Evolutionary conservation across 176 grass and related monocot genomes (phyloP).

Genomic region (Melocanna baccifera): DNA sequence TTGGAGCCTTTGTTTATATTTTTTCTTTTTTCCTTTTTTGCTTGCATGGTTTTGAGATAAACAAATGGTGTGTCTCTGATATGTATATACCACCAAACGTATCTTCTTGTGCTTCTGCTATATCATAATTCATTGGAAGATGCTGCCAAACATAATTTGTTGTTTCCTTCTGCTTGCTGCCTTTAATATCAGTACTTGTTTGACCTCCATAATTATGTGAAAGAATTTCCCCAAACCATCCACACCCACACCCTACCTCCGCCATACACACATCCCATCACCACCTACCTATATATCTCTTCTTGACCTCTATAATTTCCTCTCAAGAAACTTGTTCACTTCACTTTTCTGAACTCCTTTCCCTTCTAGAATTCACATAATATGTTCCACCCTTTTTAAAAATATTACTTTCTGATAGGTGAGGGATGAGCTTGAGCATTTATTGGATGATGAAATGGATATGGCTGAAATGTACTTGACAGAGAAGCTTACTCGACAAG

Average conservation of each 20-base stretch:
- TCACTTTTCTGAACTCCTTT: conserved; percentile 5
- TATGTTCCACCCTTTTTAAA: conserved; percentile 4
- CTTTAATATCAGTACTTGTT: background rate
- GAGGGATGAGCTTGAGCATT: conserved; percentile 84
- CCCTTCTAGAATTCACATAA: background rate
- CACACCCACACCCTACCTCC: background rate
- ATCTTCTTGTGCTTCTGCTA: background rate
- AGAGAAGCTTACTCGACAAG: conserved; percentile 64
- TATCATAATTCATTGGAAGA: background rate
- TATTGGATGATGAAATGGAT: conserved; percentile 96
- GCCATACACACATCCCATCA: background rate
- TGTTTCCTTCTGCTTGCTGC: conserved; percentile 2
- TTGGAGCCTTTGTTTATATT: background rate
- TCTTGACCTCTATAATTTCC: background rate
- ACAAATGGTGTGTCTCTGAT: background rate
- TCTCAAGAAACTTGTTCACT: background rate
- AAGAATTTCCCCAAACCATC: background rate
- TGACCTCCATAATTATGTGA: background rate
- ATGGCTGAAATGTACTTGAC: conserved; percentile 98
- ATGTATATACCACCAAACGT: background rate
- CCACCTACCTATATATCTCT: background rate
- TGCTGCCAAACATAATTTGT: background rate
- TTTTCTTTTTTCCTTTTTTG: background rate
- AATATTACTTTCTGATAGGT: conserved; percentile 48
- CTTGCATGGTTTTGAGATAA: conserved; percentile 6